Evolutionary conservation across 1,284 basidiomycete species (phyloP).

Genomic region (Rhodotorula sp.): DNA sequence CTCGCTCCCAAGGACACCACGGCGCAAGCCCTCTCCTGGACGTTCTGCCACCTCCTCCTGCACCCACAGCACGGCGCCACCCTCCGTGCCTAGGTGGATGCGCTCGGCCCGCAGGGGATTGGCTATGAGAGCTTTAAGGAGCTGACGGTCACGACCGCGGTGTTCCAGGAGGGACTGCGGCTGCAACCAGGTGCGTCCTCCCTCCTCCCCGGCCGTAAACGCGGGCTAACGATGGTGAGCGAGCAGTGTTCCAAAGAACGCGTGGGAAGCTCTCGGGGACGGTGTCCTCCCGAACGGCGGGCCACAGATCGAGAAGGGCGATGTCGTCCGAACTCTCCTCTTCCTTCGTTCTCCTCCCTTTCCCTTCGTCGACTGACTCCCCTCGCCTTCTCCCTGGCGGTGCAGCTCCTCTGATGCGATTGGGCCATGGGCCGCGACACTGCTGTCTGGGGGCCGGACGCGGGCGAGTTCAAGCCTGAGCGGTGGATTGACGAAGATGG

Average conservation of each 20-base stretch:
- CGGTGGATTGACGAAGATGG: slow-evolving; percentile 42
- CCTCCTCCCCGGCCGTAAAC: no score
- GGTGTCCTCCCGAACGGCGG: slow-evolving; percentile 42
- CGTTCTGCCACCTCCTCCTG: slow-evolving; percentile 21
- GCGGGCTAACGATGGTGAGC: neutral
- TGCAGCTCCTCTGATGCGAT: slow-evolving; percentile 29
- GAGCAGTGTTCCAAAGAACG: slow-evolving; percentile 22
- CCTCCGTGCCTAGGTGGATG: slow-evolving; percentile 21
- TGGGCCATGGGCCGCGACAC: slow-evolving; percentile 36
- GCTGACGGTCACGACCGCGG: slow-evolving; percentile 26
- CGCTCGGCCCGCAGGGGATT: slow-evolving; percentile 18
- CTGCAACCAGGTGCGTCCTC: slow-evolving; percentile 35
- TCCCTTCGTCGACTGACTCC: neutral
- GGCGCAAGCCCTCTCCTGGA: slow-evolving; percentile 34
- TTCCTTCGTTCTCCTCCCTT: neutral
- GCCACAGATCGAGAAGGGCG: slow-evolving; percentile 38
- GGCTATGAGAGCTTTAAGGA: slow-evolving; percentile 33
- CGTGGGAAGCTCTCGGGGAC: slow-evolving; percentile 17
- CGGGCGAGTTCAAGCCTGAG: slow-evolving; percentile 37
- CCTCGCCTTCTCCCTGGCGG: no score
- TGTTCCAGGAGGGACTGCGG: slow-evolving; percentile 38
- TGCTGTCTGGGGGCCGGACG: slow-evolving; percentile 40
- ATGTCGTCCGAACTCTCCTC: slow-evolving; percentile 10
- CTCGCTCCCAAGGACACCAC: slow-evolving; percentile 36
- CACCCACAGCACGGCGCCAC: slow-evolving; percentile 1